Percentiles rank a stretch among this genome's conserved stretches.
Evolutionary conservation across 768 basidiomycete genomes (phyloP).

Genomic region (Termitomyces sp.): DNA sequence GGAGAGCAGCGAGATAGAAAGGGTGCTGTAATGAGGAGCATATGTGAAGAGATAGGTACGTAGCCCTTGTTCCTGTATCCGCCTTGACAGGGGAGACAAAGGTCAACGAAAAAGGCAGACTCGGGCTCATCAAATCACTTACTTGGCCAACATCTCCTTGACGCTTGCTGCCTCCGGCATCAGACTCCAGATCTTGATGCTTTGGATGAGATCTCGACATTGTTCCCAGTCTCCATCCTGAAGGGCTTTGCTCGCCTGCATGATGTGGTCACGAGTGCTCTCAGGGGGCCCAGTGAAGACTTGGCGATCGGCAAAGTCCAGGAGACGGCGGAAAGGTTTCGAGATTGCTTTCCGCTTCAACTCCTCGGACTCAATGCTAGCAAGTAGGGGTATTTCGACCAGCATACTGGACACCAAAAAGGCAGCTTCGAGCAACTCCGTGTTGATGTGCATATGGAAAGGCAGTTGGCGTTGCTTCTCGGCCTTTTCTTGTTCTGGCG

Average conservation of each 20-base stretch:
- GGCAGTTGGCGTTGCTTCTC: conserved; percentile 95
- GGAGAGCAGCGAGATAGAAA: conserved; percentile 84
- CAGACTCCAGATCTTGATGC: conserved; percentile 96
- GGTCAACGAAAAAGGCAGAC: conserved; percentile 1
- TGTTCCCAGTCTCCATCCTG: conserved; percentile 97
- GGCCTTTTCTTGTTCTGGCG: conserved; percentile 94
- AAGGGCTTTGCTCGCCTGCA: conserved; percentile 96
- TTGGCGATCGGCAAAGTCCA: conserved; percentile 97
- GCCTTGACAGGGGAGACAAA: conserved; percentile 39
- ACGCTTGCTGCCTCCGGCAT: conserved; percentile 87
- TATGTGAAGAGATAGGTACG: conserved; percentile 98
- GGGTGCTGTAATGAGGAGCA: conserved; percentile 86
- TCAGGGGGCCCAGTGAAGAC: conserved; percentile 99
- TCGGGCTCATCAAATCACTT: conserved; percentile 19
- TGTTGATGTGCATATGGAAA: conserved; percentile 99
- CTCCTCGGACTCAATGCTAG: conserved; percentile 93
- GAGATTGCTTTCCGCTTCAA: conserved; percentile 89
- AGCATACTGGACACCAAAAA: conserved; percentile 99
- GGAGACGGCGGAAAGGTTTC: conserved; percentile 91
- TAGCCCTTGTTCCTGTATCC: conserved; percentile 96
- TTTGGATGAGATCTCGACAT: conserved; percentile 87
- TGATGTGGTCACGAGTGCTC: conserved; percentile 97
- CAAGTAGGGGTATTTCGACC: conserved; percentile 92
- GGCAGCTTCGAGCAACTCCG: conserved; percentile 93
- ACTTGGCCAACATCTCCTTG: conserved; percentile 95